These are phyloP conservation scores for Cerrena zonata DNA, from an alignment of 1,284 basidiomycete species.

Conservation along the genomic window DNA sequence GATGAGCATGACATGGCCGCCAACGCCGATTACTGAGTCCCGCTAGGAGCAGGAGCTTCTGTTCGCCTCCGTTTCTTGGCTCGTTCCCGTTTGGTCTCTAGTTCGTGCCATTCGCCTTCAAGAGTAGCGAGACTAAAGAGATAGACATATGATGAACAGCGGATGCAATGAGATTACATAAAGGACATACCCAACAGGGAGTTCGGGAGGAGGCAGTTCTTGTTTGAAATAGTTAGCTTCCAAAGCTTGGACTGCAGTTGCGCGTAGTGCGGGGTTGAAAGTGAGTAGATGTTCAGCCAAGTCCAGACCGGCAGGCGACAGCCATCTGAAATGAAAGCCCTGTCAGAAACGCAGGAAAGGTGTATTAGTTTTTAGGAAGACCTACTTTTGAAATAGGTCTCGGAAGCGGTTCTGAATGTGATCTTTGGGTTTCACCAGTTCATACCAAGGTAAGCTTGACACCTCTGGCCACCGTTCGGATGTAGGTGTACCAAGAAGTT, in stretches of 20 bases:
- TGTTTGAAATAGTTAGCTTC: constrained; percentile 75
- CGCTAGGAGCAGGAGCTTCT: constrained; percentile 22
- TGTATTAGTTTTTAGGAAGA: no score
- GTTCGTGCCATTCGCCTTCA: constrained; percentile 92
- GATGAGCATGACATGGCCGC: not conserved
- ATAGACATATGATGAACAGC: constrained; percentile 3
- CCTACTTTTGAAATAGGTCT: constrained; percentile 75
- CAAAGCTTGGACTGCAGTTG: constrained; percentile 77
- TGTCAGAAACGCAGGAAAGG: not conserved
- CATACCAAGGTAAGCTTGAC: constrained; percentile 90
- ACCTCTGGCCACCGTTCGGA: constrained; percentile 80
- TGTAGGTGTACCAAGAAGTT: constrained; percentile 84
- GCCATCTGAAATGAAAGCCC: constrained; percentile 50
- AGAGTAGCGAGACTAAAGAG: constrained; percentile 57
- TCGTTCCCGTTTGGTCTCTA: constrained; percentile 81
- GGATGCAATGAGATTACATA: no score
- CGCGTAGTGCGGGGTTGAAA: constrained; percentile 80
- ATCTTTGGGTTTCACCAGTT: constrained; percentile 88
- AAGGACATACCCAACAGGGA: constrained; percentile 72
- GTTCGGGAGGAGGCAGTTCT: constrained; percentile 70
- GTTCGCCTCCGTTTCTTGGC: constrained; percentile 67
- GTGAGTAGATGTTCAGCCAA: constrained; percentile 77
- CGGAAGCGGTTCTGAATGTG: constrained; percentile 67
- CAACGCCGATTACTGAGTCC: constrained; percentile 9
- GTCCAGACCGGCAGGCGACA: constrained; percentile 78